Evolutionary conservation across 495 filamentous ascomycete genomes (phyloP).

Genomic region (Pseudomonodictys pantanalensis): DNA sequence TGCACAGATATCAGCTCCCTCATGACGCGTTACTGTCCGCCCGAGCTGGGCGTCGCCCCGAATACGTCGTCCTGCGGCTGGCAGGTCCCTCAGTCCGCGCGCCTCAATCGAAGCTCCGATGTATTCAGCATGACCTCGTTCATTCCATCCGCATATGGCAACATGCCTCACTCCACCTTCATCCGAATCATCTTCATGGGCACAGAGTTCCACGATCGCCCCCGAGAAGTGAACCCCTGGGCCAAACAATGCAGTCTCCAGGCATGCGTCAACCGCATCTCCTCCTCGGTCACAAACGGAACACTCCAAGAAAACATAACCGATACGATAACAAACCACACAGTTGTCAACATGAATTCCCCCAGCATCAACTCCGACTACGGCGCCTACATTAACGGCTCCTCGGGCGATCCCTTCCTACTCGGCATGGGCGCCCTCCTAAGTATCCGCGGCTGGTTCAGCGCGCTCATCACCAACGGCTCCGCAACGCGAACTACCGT

Average conservation of each 20-base stretch:
- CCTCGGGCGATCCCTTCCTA: neutral
- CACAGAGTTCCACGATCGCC: neutral
- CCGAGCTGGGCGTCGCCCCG: neutral
- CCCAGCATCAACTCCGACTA: neutral
- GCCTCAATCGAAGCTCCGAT: neutral
- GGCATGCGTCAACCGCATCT: constrained; percentile 1
- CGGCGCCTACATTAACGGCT: neutral
- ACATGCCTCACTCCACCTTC: constrained; percentile 34
- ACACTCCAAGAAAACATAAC: constrained; percentile 7
- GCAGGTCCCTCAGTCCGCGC: constrained; percentile 1
- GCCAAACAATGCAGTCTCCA: constrained; percentile 1
- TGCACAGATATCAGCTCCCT: constrained; percentile 37
- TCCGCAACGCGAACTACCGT: constrained; percentile 3
- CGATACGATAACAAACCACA: neutral
- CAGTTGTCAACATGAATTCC: neutral
- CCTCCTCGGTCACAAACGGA: neutral
- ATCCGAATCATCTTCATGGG: constrained; percentile 29
- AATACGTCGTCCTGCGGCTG: constrained; percentile 6
- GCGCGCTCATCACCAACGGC: neutral
- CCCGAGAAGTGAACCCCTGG: constrained; percentile 8
- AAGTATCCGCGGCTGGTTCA: constrained; percentile 4
- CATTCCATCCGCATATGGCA: constrained; percentile 23
- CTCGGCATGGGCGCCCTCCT: constrained; percentile 8
- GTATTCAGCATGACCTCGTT: constrained; percentile 11
- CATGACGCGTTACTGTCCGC: constrained; percentile 30